These are phyloP conservation scores for Diaporthe destruens DNA, from an alignment of 2,329 filamentous ascomycete genomes.

Conservation along the genomic window DNA sequence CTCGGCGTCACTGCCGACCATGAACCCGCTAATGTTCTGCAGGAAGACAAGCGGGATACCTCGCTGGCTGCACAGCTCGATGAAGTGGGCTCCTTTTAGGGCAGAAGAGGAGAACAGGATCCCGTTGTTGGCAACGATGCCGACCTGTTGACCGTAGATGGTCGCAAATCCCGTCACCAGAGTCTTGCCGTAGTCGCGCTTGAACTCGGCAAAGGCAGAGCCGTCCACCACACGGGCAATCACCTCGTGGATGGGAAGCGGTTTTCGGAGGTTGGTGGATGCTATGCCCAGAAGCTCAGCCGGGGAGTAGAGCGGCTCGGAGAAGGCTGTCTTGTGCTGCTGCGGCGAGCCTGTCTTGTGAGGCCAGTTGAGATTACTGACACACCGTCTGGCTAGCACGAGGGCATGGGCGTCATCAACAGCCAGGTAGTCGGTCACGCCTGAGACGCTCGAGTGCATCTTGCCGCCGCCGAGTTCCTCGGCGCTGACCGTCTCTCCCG, in stretches of 20 bases:
- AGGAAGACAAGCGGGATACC: constrained; percentile 92
- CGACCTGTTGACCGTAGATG: constrained; percentile 91
- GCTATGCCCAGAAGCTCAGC: constrained; percentile 89
- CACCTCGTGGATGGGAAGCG: constrained; percentile 87
- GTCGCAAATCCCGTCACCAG: constrained; percentile 91
- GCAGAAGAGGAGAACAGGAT: constrained; percentile 92
- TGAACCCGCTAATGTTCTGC: constrained; percentile 98
- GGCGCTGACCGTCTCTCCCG: constrained; percentile 89
- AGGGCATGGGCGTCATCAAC: constrained; percentile 95
- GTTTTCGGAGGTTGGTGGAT: constrained; percentile 87
- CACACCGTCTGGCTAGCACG: constrained; percentile 83
- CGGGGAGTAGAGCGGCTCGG: constrained; percentile 82
- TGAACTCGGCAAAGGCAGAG: constrained; percentile 93
- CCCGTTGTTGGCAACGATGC: constrained; percentile 95
- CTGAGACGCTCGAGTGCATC: constrained; percentile 90
- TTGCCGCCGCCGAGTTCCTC: constrained; percentile 92
- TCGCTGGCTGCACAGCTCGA: constrained; percentile 92
- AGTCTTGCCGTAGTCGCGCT: constrained; percentile 88
- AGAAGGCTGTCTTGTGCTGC: constrained; percentile 55
- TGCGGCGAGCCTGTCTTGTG: constrained; percentile 50
- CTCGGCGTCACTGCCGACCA: constrained; percentile 95
- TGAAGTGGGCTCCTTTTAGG: constrained; percentile 96
- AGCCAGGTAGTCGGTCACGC: constrained; percentile 94
- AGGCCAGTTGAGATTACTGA: constrained; percentile 90
- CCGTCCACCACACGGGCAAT: constrained; percentile 95